Evolutionary conservation across 352 stramenopile species (phyloP).

Genomic region (Pilasporangium apinafurcum): DNA sequence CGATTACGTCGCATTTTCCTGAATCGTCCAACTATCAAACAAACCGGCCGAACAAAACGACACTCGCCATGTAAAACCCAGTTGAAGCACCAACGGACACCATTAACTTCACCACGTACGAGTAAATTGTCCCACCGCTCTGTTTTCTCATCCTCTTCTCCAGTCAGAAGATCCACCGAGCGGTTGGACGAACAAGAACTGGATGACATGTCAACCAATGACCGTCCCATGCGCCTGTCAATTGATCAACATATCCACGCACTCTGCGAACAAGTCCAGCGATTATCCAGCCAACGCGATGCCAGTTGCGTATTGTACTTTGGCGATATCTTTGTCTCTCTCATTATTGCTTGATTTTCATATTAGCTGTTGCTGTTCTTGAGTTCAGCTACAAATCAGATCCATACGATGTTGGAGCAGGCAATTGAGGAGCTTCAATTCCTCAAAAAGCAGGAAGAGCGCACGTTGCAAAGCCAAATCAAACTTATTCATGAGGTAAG

Average conservation of each 20-base stretch:
- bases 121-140: too few relatives aligned
- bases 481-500: constrained; percentile 46
- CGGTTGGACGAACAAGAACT: neutral
- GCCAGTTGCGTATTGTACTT: constrained; percentile 23
- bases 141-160: too few relatives aligned
- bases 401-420: constrained; percentile 35
- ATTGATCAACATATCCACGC: constrained; percentile 44
- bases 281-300: constrained; percentile 29
- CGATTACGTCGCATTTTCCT: constrained; percentile 66
- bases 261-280: constrained; percentile 42
- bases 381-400: constrained; percentile 26
- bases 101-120: neutral
- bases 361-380: neutral
- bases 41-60: neutral
- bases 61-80: neutral
- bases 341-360: neutral
- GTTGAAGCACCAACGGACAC: neutral
- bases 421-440: constrained; percentile 51
- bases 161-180: constrained; percentile 9
- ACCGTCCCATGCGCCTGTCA: constrained; percentile 14
- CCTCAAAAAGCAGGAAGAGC: constrained; percentile 45
- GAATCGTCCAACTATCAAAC: constrained; percentile 25
- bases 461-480: constrained; percentile 31
- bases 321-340: neutral
- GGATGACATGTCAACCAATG: neutral